Conservation (phyloP, 306 rosid species). For the Lathyrus tuberosus region DNA sequence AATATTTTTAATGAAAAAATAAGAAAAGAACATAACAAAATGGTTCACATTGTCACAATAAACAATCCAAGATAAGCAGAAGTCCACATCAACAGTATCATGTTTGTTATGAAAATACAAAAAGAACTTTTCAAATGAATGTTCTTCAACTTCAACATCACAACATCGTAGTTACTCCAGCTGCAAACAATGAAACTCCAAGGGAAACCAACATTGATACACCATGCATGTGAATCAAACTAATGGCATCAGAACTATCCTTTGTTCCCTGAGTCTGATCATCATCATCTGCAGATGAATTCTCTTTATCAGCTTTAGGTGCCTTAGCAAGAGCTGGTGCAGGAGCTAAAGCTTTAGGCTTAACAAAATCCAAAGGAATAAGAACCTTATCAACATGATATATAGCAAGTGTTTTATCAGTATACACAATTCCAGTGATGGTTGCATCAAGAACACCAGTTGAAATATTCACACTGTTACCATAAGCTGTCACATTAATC, state of each 20-base stretch:
- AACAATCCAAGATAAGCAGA: too few species aligned
- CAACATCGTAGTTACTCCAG: constrained; percentile 12
- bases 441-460: constrained; percentile 60
- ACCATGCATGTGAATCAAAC: constrained; percentile 27
- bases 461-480: constrained; percentile 61
- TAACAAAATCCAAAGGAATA: constrained; percentile 56
- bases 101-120: too few species aligned
- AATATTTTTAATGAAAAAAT: constrained; percentile 30
- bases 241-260: constrained; percentile 36
- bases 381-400: constrained; percentile 62
- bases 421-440: constrained; percentile 56
- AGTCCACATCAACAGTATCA: too few species aligned
- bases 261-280: constrained; percentile 31
- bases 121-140: background rate
- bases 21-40: constrained; percentile 24
- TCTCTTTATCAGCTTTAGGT: constrained; percentile 53
- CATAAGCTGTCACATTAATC: constrained; percentile 61
- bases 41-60: constrained; percentile 30
- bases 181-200: constrained; percentile 38
- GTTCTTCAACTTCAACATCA: constrained; percentile 18
- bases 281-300: constrained; percentile 40
- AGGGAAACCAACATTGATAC: constrained; percentile 31
- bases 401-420: constrained; percentile 64
- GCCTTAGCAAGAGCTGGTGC: constrained; percentile 48
- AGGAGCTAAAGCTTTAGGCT: constrained; percentile 54